These are phyloP conservation scores for Ramalina intermedia DNA, from an alignment of 495 filamentous ascomycete genomes.

Conservation along the genomic window DNA sequence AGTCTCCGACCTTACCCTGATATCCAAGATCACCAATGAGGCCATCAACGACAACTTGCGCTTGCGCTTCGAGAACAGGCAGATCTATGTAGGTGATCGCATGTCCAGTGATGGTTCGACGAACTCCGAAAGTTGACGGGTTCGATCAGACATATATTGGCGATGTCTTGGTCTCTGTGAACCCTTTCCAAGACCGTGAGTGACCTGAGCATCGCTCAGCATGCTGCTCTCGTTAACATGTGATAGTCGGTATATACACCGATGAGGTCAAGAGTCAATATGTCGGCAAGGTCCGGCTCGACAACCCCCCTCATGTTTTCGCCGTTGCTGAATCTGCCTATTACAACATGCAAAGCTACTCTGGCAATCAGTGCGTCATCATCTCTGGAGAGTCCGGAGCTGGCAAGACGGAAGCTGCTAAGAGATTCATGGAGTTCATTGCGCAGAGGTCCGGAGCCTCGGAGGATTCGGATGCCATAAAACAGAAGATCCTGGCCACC, in stretches of 20 bases:
- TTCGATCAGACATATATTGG: slow-evolving; percentile 84
- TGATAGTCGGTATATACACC: no score
- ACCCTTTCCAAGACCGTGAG: slow-evolving; percentile 87
- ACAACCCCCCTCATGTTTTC: slow-evolving; percentile 93
- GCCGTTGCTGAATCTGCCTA: slow-evolving; percentile 92
- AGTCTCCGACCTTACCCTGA: slow-evolving; percentile 90
- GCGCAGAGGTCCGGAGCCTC: slow-evolving; percentile 85
- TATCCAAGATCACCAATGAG: slow-evolving; percentile 97
- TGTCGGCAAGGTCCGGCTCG: slow-evolving; percentile 33
- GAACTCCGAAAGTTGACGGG: slow-evolving; percentile 1
- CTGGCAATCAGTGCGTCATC: slow-evolving; percentile 97
- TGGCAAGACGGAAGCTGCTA: slow-evolving; percentile 98
- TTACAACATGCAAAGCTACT: slow-evolving; percentile 99
- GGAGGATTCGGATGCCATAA: slow-evolving; percentile 22
- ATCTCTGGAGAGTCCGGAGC: slow-evolving; percentile 98
- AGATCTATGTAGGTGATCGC: slow-evolving; percentile 69
- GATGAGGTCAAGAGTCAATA: no score
- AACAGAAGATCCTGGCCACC: slow-evolving; percentile 35
- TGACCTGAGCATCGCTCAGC: slow-evolving; percentile 5
- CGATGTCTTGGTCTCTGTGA: slow-evolving; percentile 98
- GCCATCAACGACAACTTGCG: slow-evolving; percentile 98
- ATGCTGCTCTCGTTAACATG: no score
- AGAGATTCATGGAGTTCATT: slow-evolving; percentile 99
- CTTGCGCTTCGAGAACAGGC: slow-evolving; percentile 85
- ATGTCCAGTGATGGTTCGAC: not conserved